phyloP scores from a whole-genome alignment of 2,329 filamentous ascomycete species.

The Nigrospora oryzae region DNA sequence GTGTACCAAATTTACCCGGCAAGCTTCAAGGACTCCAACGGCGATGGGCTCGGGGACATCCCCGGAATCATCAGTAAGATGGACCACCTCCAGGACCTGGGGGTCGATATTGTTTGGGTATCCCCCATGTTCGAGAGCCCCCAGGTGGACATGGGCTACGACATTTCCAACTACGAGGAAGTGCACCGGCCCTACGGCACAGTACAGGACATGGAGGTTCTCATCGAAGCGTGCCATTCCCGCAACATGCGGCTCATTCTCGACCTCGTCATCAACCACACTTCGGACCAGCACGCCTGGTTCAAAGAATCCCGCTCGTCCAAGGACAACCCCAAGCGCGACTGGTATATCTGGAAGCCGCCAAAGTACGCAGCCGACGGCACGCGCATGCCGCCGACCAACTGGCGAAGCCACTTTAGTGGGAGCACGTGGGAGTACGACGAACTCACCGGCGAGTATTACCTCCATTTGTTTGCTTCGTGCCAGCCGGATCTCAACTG shows the following conservation, averaged over 20 bases:
- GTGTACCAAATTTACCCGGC: slow-evolving; percentile 49
- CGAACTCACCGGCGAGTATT: slow-evolving; percentile 41
- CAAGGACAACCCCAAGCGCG: slow-evolving; percentile 40
- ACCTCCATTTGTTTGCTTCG: slow-evolving; percentile 53
- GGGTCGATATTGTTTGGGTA: slow-evolving; percentile 41
- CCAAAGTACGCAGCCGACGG: slow-evolving; percentile 35
- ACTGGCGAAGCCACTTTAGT: slow-evolving; percentile 39
- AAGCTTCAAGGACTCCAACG: slow-evolving; percentile 47
- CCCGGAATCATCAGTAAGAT: slow-evolving; percentile 44
- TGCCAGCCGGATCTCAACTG: slow-evolving; percentile 73
- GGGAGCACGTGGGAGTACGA: slow-evolving; percentile 43
- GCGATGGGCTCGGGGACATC: slow-evolving; percentile 55
- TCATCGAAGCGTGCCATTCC: slow-evolving; percentile 50
- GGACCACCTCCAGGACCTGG: slow-evolving; percentile 41
- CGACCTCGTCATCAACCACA: slow-evolving; percentile 71
- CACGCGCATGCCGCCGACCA: slow-evolving; percentile 44
- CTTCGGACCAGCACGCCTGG: slow-evolving; percentile 45
- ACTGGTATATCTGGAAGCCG: slow-evolving; percentile 60
- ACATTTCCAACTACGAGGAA: slow-evolving; percentile 48
- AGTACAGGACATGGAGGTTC: slow-evolving; percentile 53
- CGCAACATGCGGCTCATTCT: slow-evolving; percentile 60
- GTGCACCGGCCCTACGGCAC: slow-evolving; percentile 33
- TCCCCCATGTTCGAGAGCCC: slow-evolving; percentile 29
- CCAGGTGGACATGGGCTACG: slow-evolving; percentile 57
- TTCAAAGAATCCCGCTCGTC: slow-evolving; percentile 45